phyloP scores from a whole-genome alignment of 768 basidiomycete genomes.

The Panaeolus cyanescens region DNA sequence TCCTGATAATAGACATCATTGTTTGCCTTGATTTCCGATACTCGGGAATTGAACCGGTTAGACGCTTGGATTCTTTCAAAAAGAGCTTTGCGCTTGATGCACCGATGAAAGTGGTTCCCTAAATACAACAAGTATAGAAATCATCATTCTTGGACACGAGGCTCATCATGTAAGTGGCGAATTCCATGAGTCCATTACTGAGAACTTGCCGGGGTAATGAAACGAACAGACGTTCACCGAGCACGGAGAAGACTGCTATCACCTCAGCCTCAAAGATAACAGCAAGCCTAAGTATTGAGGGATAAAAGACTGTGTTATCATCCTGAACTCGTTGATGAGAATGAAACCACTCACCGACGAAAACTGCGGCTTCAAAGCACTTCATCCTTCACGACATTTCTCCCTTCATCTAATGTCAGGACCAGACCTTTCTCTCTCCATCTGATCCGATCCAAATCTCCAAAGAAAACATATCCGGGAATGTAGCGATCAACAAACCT shows the following conservation, averaged over 20 bases:
- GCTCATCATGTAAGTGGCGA: not conserved
- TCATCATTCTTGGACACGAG: not conserved
- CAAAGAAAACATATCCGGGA: constrained; percentile 90
- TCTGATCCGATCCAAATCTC: constrained; percentile 36
- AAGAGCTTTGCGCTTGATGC: not conserved
- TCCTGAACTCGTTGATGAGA: too few species aligned
- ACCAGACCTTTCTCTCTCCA: constrained; percentile 12
- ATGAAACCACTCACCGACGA: too few species aligned
- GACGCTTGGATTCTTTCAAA: not conserved
- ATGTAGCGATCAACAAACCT: constrained; percentile 94
- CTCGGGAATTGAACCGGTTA: not conserved
- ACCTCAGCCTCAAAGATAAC: not conserved
- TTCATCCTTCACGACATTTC: constrained; percentile 39
- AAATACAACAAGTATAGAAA: not conserved
- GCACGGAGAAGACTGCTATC: not conserved
- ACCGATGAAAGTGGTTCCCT: not conserved
- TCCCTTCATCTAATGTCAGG: constrained; percentile 54
- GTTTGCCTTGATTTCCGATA: not conserved
- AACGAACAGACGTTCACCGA: not conserved
- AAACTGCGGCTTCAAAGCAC: constrained; percentile 1
- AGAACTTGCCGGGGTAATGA: not conserved
- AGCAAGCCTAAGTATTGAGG: too few species aligned
- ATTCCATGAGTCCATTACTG: not conserved
- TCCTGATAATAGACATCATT: not conserved
- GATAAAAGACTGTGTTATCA: too few species aligned